These are phyloP conservation scores for Pezicula radicicola DNA, from an alignment of 2,329 filamentous ascomycete species.

Conservation along the genomic window DNA sequence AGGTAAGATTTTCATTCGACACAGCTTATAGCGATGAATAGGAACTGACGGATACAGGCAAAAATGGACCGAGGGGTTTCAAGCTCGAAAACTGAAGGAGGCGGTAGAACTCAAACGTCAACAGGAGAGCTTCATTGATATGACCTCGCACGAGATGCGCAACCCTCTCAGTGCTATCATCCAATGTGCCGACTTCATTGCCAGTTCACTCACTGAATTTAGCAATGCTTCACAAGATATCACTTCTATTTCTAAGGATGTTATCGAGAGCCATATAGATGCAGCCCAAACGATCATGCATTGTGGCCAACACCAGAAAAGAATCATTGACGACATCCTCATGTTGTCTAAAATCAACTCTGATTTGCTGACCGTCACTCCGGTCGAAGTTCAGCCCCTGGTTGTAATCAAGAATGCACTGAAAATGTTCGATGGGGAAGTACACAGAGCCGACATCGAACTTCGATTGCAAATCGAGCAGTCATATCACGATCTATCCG, in stretches of 20 bases:
- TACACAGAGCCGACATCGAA: conserved; percentile 65
- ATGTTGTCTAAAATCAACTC: conserved; percentile 76
- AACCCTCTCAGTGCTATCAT: conserved; percentile 73
- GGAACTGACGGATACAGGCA: conserved; percentile 1
- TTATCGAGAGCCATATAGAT: conserved; percentile 62
- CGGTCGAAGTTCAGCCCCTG: conserved; percentile 65
- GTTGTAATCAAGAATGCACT: conserved; percentile 64
- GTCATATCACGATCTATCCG: conserved; percentile 52
- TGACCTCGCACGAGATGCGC: conserved; percentile 68
- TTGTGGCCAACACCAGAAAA: conserved; percentile 77
- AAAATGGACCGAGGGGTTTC: conserved; percentile 21
- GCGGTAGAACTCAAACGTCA: conserved; percentile 60
- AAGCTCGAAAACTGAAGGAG: conserved; percentile 43
- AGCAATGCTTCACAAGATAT: conserved; percentile 24
- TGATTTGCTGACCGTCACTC: conserved; percentile 69
- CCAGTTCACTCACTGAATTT: conserved; percentile 42
- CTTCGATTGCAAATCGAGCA: conserved; percentile 61
- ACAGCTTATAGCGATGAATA: neutral
- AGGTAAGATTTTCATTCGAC: neutral
- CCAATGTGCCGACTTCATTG: conserved; percentile 71
- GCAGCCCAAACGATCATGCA: conserved; percentile 75
- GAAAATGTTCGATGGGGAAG: conserved; percentile 77
- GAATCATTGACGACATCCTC: conserved; percentile 73
- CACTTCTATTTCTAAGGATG: conserved; percentile 28
- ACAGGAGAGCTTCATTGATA: conserved; percentile 81